Evolutionary conservation across 1,284 basidiomycete genomes (phyloP).

Genomic region (Athelia psychrophila): DNA sequence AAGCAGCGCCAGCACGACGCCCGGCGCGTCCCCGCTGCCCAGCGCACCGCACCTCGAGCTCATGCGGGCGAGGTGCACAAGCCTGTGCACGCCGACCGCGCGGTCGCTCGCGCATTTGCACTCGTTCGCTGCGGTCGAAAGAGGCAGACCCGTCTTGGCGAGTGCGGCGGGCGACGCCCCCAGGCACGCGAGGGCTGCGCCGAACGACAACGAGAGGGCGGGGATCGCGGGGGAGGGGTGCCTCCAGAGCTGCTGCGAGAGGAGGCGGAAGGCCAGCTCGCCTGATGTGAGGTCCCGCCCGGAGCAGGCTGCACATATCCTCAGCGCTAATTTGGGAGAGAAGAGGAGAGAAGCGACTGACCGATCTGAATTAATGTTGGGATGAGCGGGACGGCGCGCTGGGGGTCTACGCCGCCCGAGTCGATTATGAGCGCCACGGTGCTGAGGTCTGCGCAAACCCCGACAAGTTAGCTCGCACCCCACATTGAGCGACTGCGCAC

Average conservation of each 20-base stretch:
- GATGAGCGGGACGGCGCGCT: background rate
- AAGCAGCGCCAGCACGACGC: slow-evolving; percentile 47
- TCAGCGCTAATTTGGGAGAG: background rate
- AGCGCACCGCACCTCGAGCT: slow-evolving; percentile 37
- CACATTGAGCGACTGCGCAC: background rate
- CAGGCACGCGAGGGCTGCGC: slow-evolving; percentile 17
- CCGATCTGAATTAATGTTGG: background rate
- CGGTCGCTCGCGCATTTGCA: background rate
- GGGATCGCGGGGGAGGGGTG: slow-evolving; percentile 12
- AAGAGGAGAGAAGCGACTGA: no score
- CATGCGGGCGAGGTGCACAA: background rate
- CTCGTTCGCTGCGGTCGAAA: background rate
- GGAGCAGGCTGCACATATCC: slow-evolving; percentile 9
- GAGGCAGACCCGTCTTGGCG: background rate
- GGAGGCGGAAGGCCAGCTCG: slow-evolving; percentile 19
- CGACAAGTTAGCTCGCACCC: no score
- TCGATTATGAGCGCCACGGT: background rate
- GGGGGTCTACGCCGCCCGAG: background rate
- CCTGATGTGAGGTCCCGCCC: slow-evolving; percentile 12
- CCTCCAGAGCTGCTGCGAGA: slow-evolving; percentile 23
- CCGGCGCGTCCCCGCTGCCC: slow-evolving; percentile 39
- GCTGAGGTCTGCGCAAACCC: background rate
- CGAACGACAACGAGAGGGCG: slow-evolving; percentile 17
- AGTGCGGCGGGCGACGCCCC: slow-evolving; percentile 7
- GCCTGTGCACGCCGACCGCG: background rate